Percentiles rank a stretch among this genome's conserved stretches.
Conservation (phyloP, 1,139 yeast species). For the Blastobotrys buckinghamii region DNA sequence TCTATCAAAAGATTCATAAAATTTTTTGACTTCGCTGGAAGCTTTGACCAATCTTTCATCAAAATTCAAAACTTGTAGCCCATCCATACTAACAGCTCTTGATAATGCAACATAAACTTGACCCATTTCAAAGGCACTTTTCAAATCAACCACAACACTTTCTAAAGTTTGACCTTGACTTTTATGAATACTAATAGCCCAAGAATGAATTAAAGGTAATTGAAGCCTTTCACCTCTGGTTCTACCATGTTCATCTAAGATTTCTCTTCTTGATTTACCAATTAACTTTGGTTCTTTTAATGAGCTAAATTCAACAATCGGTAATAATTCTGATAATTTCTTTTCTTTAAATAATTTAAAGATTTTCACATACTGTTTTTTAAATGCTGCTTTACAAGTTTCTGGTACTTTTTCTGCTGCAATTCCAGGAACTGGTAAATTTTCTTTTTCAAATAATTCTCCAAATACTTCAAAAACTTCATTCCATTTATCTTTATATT, state of each 20-base stretch:
- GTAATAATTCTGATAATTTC: not conserved
- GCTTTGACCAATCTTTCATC: constrained; percentile 56
- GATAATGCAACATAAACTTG: constrained; percentile 89
- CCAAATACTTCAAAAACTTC: not conserved
- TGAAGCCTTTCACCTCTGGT: constrained; percentile 34
- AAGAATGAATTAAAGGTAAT: constrained; percentile 68
- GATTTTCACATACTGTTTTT: not conserved
- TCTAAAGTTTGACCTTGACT: constrained; percentile 89
- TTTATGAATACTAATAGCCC: constrained; percentile 90
- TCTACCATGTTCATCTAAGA: not conserved
- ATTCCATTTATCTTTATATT: not conserved
- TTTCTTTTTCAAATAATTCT: not conserved
- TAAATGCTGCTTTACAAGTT: too few relatives aligned
- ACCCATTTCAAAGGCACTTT: constrained; percentile 71
- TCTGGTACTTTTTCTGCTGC: not conserved
- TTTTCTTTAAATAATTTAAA: not conserved
- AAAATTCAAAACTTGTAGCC: constrained; percentile 70
- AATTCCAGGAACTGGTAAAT: not conserved
- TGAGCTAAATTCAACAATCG: not conserved
- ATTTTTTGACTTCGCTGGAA: constrained; percentile 57
- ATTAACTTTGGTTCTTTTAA: not conserved
- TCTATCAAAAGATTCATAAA: constrained; percentile 44
- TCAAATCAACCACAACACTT: constrained; percentile 68
- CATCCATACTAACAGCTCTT: constrained; percentile 72
- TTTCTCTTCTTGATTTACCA: not conserved